Conservation (phyloP, 768 basidiomycete genomes). For the Leccinum boreale region DNA sequence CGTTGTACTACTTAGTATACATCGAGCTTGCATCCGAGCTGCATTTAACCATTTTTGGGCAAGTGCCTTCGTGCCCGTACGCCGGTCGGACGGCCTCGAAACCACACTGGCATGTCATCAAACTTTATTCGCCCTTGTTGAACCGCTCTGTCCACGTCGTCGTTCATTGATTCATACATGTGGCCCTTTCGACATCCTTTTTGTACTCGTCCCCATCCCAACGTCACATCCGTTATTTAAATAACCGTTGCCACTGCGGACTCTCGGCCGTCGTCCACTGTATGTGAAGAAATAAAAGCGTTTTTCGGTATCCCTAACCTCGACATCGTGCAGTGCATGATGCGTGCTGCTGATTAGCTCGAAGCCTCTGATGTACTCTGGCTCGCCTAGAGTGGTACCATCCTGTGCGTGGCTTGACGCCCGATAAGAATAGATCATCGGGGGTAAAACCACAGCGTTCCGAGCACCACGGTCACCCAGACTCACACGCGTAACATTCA, state of each 20-base stretch:
- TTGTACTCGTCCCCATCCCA: background rate
- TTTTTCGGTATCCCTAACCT: background rate
- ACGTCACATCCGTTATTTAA: background rate
- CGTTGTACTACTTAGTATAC: too few relatives aligned
- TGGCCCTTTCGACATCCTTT: too few relatives aligned
- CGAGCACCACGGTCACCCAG: too few relatives aligned
- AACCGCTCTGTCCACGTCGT: background rate
- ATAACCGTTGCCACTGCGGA: background rate
- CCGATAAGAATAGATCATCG: background rate
- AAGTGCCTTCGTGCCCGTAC: background rate
- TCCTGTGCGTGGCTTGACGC: background rate
- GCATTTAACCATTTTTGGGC: slow-evolving; percentile 18
- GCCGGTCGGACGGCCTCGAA: background rate
- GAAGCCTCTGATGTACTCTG: too few relatives aligned
- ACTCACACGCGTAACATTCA: too few relatives aligned
- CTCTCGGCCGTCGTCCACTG: background rate
- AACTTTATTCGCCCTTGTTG: background rate
- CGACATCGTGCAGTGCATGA: background rate
- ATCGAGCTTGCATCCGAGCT: background rate
- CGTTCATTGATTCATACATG: background rate
- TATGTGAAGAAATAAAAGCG: too few relatives aligned
- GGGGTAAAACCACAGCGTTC: too few relatives aligned
- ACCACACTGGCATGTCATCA: background rate
- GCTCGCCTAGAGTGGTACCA: background rate
- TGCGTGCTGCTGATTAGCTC: too few relatives aligned